Conservation (phyloP, 768 basidiomycete genomes). For the Flagelloscypha sp. region DNA sequence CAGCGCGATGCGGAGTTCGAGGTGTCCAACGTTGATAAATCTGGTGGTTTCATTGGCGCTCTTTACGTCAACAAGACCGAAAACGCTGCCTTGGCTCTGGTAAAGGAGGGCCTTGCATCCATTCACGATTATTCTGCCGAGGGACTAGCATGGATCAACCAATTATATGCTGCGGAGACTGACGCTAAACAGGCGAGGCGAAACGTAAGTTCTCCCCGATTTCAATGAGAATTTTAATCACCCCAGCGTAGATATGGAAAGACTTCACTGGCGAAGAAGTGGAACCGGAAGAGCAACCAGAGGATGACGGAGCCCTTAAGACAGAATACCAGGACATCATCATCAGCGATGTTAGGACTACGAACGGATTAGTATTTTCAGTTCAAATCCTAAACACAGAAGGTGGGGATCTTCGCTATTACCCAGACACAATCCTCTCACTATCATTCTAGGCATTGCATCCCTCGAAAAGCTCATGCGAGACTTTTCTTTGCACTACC, state of each 20-base stretch:
- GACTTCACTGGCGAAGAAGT: slow-evolving; percentile 71
- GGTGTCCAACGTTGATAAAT: slow-evolving; percentile 85
- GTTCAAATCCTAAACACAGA: slow-evolving; percentile 90
- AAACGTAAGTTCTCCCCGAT: slow-evolving; percentile 48
- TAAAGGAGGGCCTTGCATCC: slow-evolving; percentile 78
- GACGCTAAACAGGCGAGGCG: slow-evolving; percentile 75
- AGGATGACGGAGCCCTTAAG: slow-evolving; percentile 50
- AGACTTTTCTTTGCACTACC: slow-evolving; percentile 86
- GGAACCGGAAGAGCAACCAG: slow-evolving; percentile 35
- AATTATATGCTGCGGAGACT: slow-evolving; percentile 79
- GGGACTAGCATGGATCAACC: slow-evolving; percentile 65
- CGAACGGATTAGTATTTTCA: slow-evolving; percentile 76
- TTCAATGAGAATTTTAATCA: slow-evolving; percentile 4
- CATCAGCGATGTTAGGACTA: slow-evolving; percentile 75
- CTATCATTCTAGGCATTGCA: slow-evolving; percentile 58
- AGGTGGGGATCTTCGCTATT: slow-evolving; percentile 38
- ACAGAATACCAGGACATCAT: slow-evolving; percentile 89
- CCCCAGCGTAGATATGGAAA: slow-evolving; percentile 83
- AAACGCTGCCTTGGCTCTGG: slow-evolving; percentile 79
- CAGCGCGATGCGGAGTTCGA: slow-evolving; percentile 94
- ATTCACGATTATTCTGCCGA: slow-evolving; percentile 89
- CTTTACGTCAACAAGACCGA: slow-evolving; percentile 80
- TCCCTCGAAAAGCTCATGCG: slow-evolving; percentile 90
- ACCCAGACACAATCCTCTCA: background rate
- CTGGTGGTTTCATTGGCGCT: slow-evolving; percentile 90